phyloP scores from a whole-genome alignment of 805 yeast genomes.

The Spathaspora sp. region DNA sequence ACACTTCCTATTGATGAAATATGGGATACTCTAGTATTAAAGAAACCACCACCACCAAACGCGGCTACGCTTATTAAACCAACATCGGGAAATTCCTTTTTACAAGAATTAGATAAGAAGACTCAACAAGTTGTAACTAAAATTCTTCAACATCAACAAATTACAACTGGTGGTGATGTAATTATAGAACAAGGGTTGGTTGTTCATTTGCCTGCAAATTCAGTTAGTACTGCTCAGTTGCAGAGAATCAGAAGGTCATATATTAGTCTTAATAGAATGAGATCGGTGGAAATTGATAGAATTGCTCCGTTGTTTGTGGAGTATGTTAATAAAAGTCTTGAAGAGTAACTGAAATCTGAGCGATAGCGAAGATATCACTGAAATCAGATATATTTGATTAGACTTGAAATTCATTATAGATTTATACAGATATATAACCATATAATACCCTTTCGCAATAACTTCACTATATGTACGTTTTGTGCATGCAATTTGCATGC shows the following conservation, averaged over 20 bases:
- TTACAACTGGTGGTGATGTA: slow-evolving; percentile 50
- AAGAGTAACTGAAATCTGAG: slow-evolving; percentile 12
- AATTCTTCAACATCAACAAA: slow-evolving; percentile 59
- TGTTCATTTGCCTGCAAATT: slow-evolving; percentile 60
- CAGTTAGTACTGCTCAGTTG: slow-evolving; percentile 68
- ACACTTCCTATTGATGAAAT: slow-evolving; percentile 62
- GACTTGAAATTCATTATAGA: neutral
- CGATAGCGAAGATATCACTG: slow-evolving; percentile 2
- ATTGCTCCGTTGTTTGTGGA: slow-evolving; percentile 75
- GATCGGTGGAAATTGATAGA: slow-evolving; percentile 67
- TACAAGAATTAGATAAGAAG: slow-evolving; percentile 71
- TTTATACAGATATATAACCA: too few relatives aligned
- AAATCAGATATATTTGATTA: slow-evolving; percentile 2
- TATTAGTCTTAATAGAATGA: slow-evolving; percentile 73
- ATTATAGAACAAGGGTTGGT: slow-evolving; percentile 39
- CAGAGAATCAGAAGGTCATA: slow-evolving; percentile 83
- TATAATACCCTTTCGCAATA: too few relatives aligned
- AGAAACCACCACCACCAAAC: slow-evolving; percentile 70
- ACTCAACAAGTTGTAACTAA: slow-evolving; percentile 65
- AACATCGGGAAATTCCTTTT: slow-evolving; percentile 69
- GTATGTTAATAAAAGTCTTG: slow-evolving; percentile 63
- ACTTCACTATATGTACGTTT: too few relatives aligned
- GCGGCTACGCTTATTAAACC: slow-evolving; percentile 82
- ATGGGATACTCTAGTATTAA: slow-evolving; percentile 57
- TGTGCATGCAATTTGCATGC: too few relatives aligned